These are phyloP conservation scores for Termitomyces sp. DNA, from an alignment of 768 basidiomycete genomes.

Conservation along the genomic window DNA sequence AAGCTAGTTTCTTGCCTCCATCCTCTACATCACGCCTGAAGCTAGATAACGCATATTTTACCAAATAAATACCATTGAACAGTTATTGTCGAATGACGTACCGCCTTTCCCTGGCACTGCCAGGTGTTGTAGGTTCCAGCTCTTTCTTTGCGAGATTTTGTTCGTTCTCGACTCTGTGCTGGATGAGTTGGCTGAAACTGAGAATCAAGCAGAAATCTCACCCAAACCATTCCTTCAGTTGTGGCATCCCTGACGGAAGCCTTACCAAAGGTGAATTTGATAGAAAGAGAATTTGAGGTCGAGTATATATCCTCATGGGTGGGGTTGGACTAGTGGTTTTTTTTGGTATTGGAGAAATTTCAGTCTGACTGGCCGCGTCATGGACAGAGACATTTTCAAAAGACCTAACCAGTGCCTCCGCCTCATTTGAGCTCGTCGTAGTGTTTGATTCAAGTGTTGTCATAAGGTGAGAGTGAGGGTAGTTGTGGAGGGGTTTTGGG, in stretches of 20 bases:
- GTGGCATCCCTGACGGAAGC: slow-evolving; percentile 72
- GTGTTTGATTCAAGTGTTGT: slow-evolving; percentile 8
- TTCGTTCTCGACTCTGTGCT: slow-evolving; percentile 54
- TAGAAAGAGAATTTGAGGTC: slow-evolving; percentile 63
- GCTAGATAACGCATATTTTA: slow-evolving; percentile 32
- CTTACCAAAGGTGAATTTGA: slow-evolving; percentile 74
- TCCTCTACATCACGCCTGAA: slow-evolving; percentile 79
- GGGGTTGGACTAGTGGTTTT: slow-evolving; percentile 29
- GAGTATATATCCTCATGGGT: slow-evolving; percentile 64
- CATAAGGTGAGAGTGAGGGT: slow-evolving; percentile 13
- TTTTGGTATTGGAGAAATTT: slow-evolving; percentile 18
- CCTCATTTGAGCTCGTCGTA: slow-evolving; percentile 4
- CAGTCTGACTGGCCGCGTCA: slow-evolving; percentile 16
- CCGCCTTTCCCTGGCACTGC: slow-evolving; percentile 66
- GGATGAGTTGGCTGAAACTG: slow-evolving; percentile 16
- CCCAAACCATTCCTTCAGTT: slow-evolving; percentile 88
- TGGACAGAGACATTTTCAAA: slow-evolving; percentile 27
- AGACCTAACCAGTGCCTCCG: slow-evolving; percentile 26
- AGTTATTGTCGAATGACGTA: slow-evolving; percentile 24
- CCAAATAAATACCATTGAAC: slow-evolving; percentile 2
- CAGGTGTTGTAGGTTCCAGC: slow-evolving; percentile 50
- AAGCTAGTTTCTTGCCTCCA: slow-evolving; percentile 46
- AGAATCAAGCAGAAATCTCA: slow-evolving; percentile 32
- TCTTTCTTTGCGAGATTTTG: slow-evolving; percentile 67
- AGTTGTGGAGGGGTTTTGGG: slow-evolving; percentile 6